Conservation (phyloP, 1,139 yeast genomes). For the Geotrichum reessii region DNA sequence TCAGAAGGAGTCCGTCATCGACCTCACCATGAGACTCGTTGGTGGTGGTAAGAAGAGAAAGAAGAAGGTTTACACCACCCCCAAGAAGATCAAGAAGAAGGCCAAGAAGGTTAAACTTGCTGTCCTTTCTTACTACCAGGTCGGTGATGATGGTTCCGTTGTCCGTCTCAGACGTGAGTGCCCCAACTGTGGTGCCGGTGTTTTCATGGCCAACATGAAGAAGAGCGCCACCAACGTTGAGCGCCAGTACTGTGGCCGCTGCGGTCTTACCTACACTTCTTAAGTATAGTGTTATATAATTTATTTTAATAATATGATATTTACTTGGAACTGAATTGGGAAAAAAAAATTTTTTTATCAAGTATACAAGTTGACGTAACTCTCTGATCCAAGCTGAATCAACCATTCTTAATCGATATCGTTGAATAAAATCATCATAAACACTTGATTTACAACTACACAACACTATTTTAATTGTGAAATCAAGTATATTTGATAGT, state of each 20-base stretch:
- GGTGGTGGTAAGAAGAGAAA: conserved; percentile 99
- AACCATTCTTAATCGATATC: too few relatives aligned
- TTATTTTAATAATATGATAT: not conserved
- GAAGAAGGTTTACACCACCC: conserved; percentile 99
- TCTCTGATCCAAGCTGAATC: too few relatives aligned
- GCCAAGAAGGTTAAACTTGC: conserved; percentile 99
- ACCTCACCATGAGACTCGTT: conserved; percentile 96
- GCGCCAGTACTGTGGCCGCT: conserved; percentile 99
- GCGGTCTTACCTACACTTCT: conserved; percentile 76
- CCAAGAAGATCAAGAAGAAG: conserved; percentile 99
- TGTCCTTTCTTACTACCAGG: conserved; percentile 99
- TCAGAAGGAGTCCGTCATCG: conserved; percentile 98
- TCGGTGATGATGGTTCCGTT: conserved; percentile 96
- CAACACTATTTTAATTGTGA: too few relatives aligned
- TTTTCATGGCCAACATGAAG: conserved; percentile 99
- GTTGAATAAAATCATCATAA: too few relatives aligned
- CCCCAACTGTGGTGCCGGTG: conserved; percentile 98
- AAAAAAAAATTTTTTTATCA: not conserved
- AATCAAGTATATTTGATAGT: too few relatives aligned
- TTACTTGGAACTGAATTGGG: not conserved
- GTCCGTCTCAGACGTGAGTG: conserved; percentile 99
- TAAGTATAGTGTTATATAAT: conserved; percentile 5
- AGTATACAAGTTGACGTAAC: too few relatives aligned
- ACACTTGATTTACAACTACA: too few relatives aligned
- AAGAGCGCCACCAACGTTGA: conserved; percentile 92